These are phyloP conservation scores for Zygosaccharomyces bisporus DNA, from an alignment of 805 yeast species.

Conservation along the genomic window DNA sequence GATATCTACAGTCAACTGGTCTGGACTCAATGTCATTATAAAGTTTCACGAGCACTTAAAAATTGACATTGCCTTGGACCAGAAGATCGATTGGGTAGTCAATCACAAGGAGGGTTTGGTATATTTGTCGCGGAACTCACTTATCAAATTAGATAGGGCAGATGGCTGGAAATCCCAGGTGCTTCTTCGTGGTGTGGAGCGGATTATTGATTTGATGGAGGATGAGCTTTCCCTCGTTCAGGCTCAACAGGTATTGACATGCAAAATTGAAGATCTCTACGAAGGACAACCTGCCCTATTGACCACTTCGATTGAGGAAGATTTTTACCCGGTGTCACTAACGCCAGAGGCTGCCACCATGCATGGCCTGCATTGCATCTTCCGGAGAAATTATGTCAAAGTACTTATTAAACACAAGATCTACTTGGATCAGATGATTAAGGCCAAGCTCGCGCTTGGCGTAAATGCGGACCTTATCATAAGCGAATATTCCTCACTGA, in stretches of 20 bases:
- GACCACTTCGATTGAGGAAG: slow-evolving; percentile 24
- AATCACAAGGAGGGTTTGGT: slow-evolving; percentile 27
- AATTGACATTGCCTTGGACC: slow-evolving; percentile 15
- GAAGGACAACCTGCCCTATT: slow-evolving; percentile 16
- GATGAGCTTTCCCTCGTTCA: slow-evolving; percentile 26
- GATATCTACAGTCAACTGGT: slow-evolving; percentile 23
- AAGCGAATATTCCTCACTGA: slow-evolving; percentile 21
- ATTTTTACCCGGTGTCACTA: slow-evolving; percentile 29
- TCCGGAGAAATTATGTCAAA: slow-evolving; percentile 19
- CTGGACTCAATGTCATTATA: slow-evolving; percentile 26
- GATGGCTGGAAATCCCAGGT: slow-evolving; percentile 21
- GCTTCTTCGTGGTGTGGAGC: slow-evolving; percentile 26
- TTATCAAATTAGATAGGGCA: slow-evolving; percentile 18
- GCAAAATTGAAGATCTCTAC: slow-evolving; percentile 28
- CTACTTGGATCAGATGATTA: slow-evolving; percentile 31
- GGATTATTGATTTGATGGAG: slow-evolving; percentile 26
- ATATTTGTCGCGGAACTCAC: slow-evolving; percentile 18
- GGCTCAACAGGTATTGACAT: slow-evolving; percentile 17
- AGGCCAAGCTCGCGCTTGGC: slow-evolving; percentile 16
- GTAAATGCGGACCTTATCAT: slow-evolving; percentile 22
- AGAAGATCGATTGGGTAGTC: slow-evolving; percentile 27
- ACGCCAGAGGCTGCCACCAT: slow-evolving; percentile 30
- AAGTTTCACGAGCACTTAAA: slow-evolving; percentile 24
- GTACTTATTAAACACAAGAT: slow-evolving; percentile 27
- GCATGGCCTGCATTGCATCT: slow-evolving; percentile 29